Evolutionary conservation across 2,329 filamentous ascomycete genomes (phyloP), one percentile per base, ranked within the genome.

Genomic region (Aspergillus chevalieri): DNA sequence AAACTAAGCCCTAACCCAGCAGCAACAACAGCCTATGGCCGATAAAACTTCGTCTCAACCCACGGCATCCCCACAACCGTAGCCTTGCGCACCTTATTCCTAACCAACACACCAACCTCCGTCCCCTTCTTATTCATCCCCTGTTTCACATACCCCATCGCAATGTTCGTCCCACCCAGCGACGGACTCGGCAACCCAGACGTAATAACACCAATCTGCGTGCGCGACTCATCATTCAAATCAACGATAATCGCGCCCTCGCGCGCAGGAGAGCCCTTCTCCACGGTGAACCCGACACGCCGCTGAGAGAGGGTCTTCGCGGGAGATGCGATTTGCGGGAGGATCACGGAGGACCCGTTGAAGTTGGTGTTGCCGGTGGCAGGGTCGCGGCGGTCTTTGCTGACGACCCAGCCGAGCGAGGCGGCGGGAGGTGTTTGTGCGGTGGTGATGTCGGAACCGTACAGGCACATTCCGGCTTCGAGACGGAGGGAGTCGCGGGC

Each of bases 381-480:
- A 4, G 66, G 57, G 47, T 79, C 73, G 47, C 85, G 85, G 15
- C 92, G 83, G 49, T 85, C 82, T 65, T 89, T 90, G 56, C 87
- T 85, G 52, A 98, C 84, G 63, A 96, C 81, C 92, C 93, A 98
- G 52, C 77, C 77, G 0, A 89, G 72, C 1, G 75, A 78, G 1
- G 80, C 85, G 64, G 83, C 80, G 4, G 86, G 82, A 1, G 85
- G 85, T 1, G 85, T 87, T 9, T 81, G 86, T 0, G 75, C 75
- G 50, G 95, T 92, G 67, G 94, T 84, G 34, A 98, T 81, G 69
- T 98, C 93, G 73, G 97, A 89, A n/a, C 93, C 93, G 73, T 98
- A 98, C n/a, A 98, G 80, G 71, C 93, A 98, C 92, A 98, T 95
- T 53, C 93, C 93, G 0, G 93, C 93, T 74, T 98, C 93, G 26